These are phyloP conservation scores for Chrysosporium keratinophilum DNA, from an alignment of 2,329 filamentous ascomycete species.

Conservation along the genomic window DNA sequence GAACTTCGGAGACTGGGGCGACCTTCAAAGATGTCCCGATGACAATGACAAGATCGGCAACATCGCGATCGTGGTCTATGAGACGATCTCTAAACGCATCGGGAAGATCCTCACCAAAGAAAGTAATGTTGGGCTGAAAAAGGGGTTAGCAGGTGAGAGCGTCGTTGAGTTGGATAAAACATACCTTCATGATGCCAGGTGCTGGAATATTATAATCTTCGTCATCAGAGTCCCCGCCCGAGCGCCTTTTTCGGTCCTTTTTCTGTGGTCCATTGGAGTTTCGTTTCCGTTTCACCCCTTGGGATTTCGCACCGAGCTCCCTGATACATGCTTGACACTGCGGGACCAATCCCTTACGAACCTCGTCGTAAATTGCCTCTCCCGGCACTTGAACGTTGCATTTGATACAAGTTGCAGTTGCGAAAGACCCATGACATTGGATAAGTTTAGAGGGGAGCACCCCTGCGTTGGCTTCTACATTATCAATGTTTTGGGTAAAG, in stretches of 20 bases:
- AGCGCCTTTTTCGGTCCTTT: conserved; percentile 46
- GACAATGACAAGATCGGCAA: conserved; percentile 81
- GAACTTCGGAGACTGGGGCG: conserved; percentile 85
- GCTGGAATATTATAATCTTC: conserved; percentile 55
- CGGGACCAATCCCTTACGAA: conserved; percentile 65
- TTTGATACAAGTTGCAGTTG: conserved; percentile 76
- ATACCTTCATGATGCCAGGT: conserved; percentile 67
- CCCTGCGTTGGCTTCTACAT: conserved; percentile 79
- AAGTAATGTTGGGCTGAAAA: conserved; percentile 83
- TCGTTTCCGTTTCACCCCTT: conserved; percentile 45
- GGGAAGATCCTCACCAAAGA: conserved; percentile 87
- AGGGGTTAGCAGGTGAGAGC: conserved; percentile 11
- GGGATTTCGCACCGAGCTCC: conserved; percentile 40
- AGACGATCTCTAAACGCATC: conserved; percentile 72
- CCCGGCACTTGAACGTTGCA: conserved; percentile 66
- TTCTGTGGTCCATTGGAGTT: conserved; percentile 38
- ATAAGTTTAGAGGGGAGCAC: conserved; percentile 72
- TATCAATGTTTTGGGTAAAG: conserved; percentile 98
- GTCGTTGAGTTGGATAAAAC: neutral
- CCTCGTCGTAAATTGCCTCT: conserved; percentile 66
- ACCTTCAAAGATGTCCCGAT: conserved; percentile 96
- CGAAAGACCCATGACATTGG: conserved; percentile 94
- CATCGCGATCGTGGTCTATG: conserved; percentile 66
- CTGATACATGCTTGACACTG: conserved; percentile 62
- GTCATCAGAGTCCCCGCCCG: conserved; percentile 47